Base-by-base conservation (phyloP, 1,284 basidiomycete genomes). In the Ustilago sp. region DNA sequence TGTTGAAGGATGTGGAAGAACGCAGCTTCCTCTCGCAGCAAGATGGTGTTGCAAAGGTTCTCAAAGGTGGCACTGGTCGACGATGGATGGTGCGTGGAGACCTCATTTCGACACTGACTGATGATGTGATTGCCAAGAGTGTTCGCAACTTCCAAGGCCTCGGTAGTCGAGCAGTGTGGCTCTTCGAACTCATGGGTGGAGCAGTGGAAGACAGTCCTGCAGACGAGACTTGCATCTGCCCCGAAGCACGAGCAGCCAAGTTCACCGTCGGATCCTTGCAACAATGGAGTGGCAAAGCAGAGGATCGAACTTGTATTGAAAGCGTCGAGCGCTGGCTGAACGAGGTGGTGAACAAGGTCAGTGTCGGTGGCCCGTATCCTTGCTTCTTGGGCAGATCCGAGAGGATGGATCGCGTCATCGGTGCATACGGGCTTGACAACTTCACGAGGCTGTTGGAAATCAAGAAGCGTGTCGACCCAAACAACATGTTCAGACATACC, bases 231-330 rank as follows among this genome's bases (percentile, higher is more conserved):
- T 94, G 93, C 80, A 87, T 94, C 36, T 92, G 93, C 4, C 90
- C 91, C 79, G 88, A 89, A 15, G 92, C 93, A 80, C 90, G 94
- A 32, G 89, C 92, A 81, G 92, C 93, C 1, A 87, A 90, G 7
- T 96, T 94, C 87, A 94, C 92, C 3, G 91, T 95, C 52, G 93
- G 93, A 2, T 94, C 94, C 19, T 88, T 96, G 52, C 94, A 95
- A 86, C 94, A 96, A 85, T 96, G 94, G 94, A 91, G 92, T 68
- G 91, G 94, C 86, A 89, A 91, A 56, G 88, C 91, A 43, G 90
- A 93, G 74, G 94, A 96, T 80, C 90, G 91, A 23, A 88, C 90
- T 19, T 95, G 94, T 79, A 89, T 94, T 61, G 88, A 89, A 54
- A 91, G 92, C 36, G 93, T 93, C 12, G 92, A 94, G 85, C 90